Evolutionary conservation across 2,329 filamentous ascomycete species (phyloP), one percentile per base, ranked within the genome.

Genomic region (Incumbomyces delicatus): DNA sequence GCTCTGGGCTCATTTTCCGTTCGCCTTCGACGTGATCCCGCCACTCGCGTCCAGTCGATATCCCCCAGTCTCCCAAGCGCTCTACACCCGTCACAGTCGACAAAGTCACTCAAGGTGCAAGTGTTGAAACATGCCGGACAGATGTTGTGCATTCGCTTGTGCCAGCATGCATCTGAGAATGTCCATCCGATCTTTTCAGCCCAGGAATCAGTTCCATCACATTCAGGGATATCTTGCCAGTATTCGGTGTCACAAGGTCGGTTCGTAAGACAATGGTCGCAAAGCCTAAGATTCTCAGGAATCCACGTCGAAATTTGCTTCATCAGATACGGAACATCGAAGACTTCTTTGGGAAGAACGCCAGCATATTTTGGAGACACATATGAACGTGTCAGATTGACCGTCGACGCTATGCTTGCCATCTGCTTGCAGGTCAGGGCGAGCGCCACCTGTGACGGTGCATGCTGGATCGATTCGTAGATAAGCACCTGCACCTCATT

Each of bases 321-420:
- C 53, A 57, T 55, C 3, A 57, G 47, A n/a, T 48, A 50, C n/a
- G 55, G 55, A 11, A 57, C 52, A 35, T 57, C 55, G 37, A 57
- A 57, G 16, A 56, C 52, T 2, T 41, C 35, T 30, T 44, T 44
- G 10, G 55, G 55, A 11, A 57, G 50, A 34, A 54, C 50, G 2
- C 55, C 55, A 2, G 55, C 55, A 38, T 57, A 57, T 43, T 52
- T 57, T 20, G 53, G 20, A 12, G 53, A 56, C 6, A 46, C 50
- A 22, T 47, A 16, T 18, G 52, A 51, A 6, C 55, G 50, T 18
- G 29, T 38, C 2, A 57, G 50, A 22, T 54, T 49, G 34, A 56
- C 44, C 34, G 52, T 46, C 22, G 41, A 34, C 1, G 51, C 52
- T 6, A 47, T 48, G 12, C 42, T 5, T 4, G 52, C 53, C 50